Conservation (phyloP, 305 asterid genomes). For the Fraxinus floribunda region DNA sequence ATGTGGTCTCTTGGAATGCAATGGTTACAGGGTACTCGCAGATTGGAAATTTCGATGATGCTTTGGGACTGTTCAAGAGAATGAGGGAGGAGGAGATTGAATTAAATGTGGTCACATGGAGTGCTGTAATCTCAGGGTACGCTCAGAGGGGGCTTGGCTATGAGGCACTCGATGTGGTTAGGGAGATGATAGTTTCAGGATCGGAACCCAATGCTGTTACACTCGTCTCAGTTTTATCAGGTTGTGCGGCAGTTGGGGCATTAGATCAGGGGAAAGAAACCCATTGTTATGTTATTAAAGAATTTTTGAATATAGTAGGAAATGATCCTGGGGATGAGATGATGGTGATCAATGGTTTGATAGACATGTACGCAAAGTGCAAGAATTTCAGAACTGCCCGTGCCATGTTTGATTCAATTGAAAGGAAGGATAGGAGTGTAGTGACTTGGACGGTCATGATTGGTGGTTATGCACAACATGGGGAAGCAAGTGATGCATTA, state of each 20-base stretch:
- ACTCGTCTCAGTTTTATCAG: slow-evolving; percentile 70
- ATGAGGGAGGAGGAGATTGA: slow-evolving; percentile 60
- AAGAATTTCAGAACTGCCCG: slow-evolving; percentile 48
- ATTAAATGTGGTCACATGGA: slow-evolving; percentile 80
- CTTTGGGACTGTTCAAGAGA: slow-evolving; percentile 54
- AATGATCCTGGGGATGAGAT: slow-evolving; percentile 65
- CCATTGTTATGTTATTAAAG: slow-evolving; percentile 55
- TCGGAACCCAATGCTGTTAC: slow-evolving; percentile 73
- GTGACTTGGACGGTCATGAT: slow-evolving; percentile 92
- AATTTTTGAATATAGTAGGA: slow-evolving; percentile 38
- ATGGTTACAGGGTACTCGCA: slow-evolving; percentile 81
- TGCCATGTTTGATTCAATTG: slow-evolving; percentile 52
- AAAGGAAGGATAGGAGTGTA: slow-evolving; percentile 53
- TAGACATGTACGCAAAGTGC: slow-evolving; percentile 85
- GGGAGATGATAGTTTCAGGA: slow-evolving; percentile 55
- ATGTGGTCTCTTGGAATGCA: slow-evolving; percentile 83
- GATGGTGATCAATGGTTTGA: slow-evolving; percentile 72
- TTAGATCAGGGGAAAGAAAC: slow-evolving; percentile 62
- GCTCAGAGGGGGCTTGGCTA: slow-evolving; percentile 80
- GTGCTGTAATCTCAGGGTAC: slow-evolving; percentile 80
- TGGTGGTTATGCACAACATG: slow-evolving; percentile 83
- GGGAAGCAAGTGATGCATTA: slow-evolving; percentile 68
- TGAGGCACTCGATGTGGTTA: slow-evolving; percentile 64
- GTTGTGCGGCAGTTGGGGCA: slow-evolving; percentile 66
- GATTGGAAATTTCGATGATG: slow-evolving; percentile 62